Evolutionary conservation across 169 alveolate genomes (phyloP).

Genomic region (Plasmodium coatneyi): DNA sequence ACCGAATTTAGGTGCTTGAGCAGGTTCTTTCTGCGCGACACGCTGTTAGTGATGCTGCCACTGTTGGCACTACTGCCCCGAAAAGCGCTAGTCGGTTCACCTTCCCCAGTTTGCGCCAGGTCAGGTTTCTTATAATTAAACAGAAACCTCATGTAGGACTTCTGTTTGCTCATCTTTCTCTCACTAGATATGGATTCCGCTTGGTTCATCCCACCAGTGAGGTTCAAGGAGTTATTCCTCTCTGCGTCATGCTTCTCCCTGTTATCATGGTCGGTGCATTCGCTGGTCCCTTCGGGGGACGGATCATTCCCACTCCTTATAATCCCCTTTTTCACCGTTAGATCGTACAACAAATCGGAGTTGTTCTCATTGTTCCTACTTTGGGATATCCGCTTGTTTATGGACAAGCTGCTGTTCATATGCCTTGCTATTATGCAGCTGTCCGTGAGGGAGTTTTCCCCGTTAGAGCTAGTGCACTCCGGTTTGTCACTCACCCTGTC

Average conservation of each 20-base stretch:
- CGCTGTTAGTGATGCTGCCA: neutral
- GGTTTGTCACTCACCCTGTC: neutral
- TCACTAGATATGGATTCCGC: slow-evolving; percentile 1
- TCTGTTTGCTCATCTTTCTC: neutral
- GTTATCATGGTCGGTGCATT: neutral
- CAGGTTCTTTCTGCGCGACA: neutral
- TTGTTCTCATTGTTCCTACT: neutral
- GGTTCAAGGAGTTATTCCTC: neutral
- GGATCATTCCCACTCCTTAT: neutral
- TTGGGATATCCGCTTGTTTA: neutral
- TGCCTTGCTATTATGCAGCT: neutral
- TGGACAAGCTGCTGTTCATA: neutral
- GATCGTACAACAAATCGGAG: neutral
- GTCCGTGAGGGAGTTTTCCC: neutral
- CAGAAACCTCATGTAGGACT: slow-evolving; percentile 23
- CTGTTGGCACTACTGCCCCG: neutral
- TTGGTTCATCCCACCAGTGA: neutral
- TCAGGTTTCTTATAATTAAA: slow-evolving; percentile 25
- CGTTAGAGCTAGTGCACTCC: neutral
- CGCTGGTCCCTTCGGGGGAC: neutral
- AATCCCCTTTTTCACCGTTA: neutral
- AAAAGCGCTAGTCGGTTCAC: neutral
- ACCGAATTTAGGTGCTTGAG: slow-evolving; percentile 1
- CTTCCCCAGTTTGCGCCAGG: neutral
- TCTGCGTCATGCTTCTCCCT: neutral